Percentiles rank a stretch among this genome's conserved stretches.
Evolutionary conservation across 768 basidiomycete genomes (phyloP).

Genomic region (Suillus sp.): DNA sequence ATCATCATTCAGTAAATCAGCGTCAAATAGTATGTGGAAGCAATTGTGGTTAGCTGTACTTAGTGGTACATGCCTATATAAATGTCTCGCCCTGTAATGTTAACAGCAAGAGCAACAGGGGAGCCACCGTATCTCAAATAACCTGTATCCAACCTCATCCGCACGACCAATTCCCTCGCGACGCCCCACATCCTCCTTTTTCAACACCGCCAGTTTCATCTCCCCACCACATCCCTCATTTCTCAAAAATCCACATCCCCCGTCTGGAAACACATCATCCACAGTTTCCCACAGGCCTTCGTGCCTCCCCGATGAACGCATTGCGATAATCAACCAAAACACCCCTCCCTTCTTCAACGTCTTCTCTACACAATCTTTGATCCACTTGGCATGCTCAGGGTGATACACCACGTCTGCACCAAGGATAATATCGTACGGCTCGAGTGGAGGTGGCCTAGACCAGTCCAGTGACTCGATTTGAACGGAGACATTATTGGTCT

Average conservation of each 20-base stretch:
- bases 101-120: background rate
- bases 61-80: background rate
- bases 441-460: conserved; percentile 48
- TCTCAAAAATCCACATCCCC: background rate
- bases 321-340: conserved; percentile 75
- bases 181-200: conserved; percentile 48
- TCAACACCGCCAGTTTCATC: conserved; percentile 47
- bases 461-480: conserved; percentile 63
- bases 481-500: conserved; percentile 50
- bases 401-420: conserved; percentile 84
- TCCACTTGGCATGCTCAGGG: conserved; percentile 67
- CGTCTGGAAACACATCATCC: conserved; percentile 49
- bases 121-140: conserved; percentile 77
- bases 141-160: conserved; percentile 67
- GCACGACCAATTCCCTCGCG: conserved; percentile 61
- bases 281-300: conserved; percentile 61
- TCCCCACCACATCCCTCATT: conserved; percentile 12
- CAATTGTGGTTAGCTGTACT: background rate
- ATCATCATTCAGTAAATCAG: background rate
- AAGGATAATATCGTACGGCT: conserved; percentile 68
- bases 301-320: conserved; percentile 65
- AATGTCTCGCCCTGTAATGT: background rate
- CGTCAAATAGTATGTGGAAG: background rate
- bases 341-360: conserved; percentile 49
- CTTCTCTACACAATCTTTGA: conserved; percentile 58